Evolutionary conservation across 257 asterid species (phyloP).

Genomic region (Leonotis leonurus): DNA sequence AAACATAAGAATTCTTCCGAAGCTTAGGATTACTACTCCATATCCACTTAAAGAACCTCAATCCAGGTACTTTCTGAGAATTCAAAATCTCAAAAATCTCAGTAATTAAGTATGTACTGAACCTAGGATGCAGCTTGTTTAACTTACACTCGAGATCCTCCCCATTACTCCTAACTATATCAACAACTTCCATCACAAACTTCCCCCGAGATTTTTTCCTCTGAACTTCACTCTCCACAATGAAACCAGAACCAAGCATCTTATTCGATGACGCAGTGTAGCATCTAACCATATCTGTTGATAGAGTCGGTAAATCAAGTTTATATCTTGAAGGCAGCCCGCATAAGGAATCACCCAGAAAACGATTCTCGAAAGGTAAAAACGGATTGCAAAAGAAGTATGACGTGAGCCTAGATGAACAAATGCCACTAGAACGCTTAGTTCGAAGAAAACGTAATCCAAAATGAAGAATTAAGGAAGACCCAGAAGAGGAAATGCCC

Average conservation of each 20-base stretch:
- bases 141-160: constrained; percentile 44
- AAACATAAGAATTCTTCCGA: constrained; percentile 32
- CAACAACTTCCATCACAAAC: constrained; percentile 34
- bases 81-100: constrained; percentile 48
- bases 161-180: constrained; percentile 34
- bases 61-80: constrained; percentile 38
- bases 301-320: not conserved
- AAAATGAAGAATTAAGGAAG: constrained; percentile 1
- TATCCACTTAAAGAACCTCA: constrained; percentile 65
- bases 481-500: constrained; percentile 3
- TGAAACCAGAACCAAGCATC: constrained; percentile 5
- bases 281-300: constrained; percentile 8
- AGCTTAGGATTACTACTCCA: constrained; percentile 30
- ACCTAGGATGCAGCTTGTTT: constrained; percentile 20
- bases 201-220: not conserved
- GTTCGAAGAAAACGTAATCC: not conserved
- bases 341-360: not conserved
- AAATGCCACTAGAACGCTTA: not conserved
- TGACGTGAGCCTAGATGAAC: constrained; percentile 10
- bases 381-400: not conserved
- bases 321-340: constrained; percentile 11
- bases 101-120: constrained; percentile 23
- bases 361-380: not conserved
- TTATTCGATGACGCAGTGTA: constrained; percentile 21
- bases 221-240: constrained; percentile 22